Evolutionary conservation across 2,329 filamentous ascomycete species (phyloP).

Genomic region (Aureobasidium sp.): DNA sequence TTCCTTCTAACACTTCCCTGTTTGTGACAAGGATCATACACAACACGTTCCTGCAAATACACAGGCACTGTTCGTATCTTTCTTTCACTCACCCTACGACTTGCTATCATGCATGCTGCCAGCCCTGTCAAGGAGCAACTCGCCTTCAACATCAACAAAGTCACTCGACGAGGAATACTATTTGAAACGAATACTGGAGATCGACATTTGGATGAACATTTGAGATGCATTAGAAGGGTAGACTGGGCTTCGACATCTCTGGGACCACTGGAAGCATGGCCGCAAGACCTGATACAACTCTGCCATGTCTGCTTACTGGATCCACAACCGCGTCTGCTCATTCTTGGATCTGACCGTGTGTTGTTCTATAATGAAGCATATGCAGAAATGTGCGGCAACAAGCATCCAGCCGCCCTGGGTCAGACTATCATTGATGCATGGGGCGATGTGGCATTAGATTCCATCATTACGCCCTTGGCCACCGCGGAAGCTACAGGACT

Average conservation of each 20-base stretch:
- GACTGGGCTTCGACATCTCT: conserved; percentile 14
- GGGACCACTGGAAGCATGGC: conserved; percentile 12
- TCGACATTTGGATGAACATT: not conserved
- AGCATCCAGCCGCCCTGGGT: conserved; percentile 10
- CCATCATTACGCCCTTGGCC: not conserved
- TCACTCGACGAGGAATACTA: not conserved
- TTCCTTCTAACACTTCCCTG: not conserved
- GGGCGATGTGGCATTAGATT: not conserved
- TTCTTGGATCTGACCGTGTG: conserved; percentile 10
- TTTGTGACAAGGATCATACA: not conserved
- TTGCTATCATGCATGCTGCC: not conserved
- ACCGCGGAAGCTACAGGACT: not conserved
- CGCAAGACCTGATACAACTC: conserved; percentile 12
- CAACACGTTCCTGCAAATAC: not conserved
- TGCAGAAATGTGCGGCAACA: conserved; percentile 3
- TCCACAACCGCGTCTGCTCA: conserved; percentile 10
- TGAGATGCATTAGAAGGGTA: not conserved
- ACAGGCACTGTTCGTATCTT: not conserved
- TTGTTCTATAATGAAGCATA: conserved; percentile 15
- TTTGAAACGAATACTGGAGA: not conserved
- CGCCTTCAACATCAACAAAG: not conserved
- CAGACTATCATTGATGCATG: not conserved
- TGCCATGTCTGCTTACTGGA: conserved; percentile 12
- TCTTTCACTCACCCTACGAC: not conserved
- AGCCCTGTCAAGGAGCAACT: not conserved